Evolutionary conservation across 345 rosid species (phyloP).

Genomic region (Toxicodendron radicans): DNA sequence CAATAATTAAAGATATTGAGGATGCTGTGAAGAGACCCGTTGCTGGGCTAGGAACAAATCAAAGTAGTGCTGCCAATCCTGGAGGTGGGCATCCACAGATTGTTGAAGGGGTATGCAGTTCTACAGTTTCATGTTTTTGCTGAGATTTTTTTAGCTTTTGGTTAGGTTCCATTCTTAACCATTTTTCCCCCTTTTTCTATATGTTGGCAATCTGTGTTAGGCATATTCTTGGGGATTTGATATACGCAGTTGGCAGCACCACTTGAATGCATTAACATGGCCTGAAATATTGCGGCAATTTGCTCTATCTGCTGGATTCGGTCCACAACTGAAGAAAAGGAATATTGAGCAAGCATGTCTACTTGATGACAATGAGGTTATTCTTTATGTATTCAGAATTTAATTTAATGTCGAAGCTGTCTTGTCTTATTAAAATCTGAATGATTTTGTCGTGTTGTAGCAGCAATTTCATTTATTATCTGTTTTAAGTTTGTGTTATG

Average conservation of each 20-base stretch:
- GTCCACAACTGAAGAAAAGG: slow-evolving; percentile 68
- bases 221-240: slow-evolving; percentile 97
- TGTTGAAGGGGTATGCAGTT: slow-evolving; percentile 76
- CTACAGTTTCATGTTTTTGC: background rate
- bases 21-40: slow-evolving; percentile 66
- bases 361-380: slow-evolving; percentile 68
- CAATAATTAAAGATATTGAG: slow-evolving; percentile 82
- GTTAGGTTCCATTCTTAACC: background rate
- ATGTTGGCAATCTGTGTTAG: slow-evolving; percentile 31
- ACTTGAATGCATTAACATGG: slow-evolving; percentile 82
- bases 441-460: background rate
- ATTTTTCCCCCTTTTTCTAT: background rate
- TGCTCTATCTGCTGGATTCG: slow-evolving; percentile 79
- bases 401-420: background rate
- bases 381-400: slow-evolving; percentile 8
- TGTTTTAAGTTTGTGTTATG: background rate
- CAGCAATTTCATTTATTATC: background rate
- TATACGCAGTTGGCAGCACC: slow-evolving; percentile 70
- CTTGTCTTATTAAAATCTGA: background rate
- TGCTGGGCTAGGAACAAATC: slow-evolving; percentile 59
- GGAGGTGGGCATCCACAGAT: slow-evolving; percentile 88
- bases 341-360: slow-evolving; percentile 44
- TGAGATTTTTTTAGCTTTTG: slow-evolving; percentile 2
- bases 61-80: slow-evolving; percentile 62
- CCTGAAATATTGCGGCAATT: slow-evolving; percentile 89